A percentile compares a stretch with the other conserved stretches of the same genome.
These are phyloP conservation scores for Quercus phellos DNA, from an alignment of 331 rosid genomes.

Conservation along the genomic window DNA sequence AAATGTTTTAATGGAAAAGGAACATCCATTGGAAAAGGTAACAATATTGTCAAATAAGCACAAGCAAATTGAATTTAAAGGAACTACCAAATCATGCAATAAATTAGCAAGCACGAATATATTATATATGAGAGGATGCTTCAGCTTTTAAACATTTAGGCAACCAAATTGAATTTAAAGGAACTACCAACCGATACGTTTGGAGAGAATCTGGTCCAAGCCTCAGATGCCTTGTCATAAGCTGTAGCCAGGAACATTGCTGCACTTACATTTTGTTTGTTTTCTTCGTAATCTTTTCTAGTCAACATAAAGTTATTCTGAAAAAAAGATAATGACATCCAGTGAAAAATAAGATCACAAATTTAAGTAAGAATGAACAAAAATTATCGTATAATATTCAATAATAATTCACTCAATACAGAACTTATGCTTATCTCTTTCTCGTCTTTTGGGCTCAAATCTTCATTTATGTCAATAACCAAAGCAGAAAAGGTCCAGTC, in stretches of 20 bases:
- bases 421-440: constrained; percentile 76
- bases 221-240: constrained; percentile 78
- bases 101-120: neutral
- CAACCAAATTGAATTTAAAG: constrained; percentile 16
- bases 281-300: constrained; percentile 56
- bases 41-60: neutral
- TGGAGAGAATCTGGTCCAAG: constrained; percentile 83
- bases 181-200: constrained; percentile 48
- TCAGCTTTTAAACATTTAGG: neutral
- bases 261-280: constrained; percentile 39
- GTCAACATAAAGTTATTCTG: constrained; percentile 62
- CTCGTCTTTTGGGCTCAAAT: constrained; percentile 46
- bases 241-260: constrained; percentile 73
- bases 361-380: constrained; percentile 11
- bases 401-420: constrained; percentile 5
- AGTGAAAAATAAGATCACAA: constrained; percentile 13
- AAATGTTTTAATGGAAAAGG: neutral
- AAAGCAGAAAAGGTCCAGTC: constrained; percentile 82
- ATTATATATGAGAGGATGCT: neutral
- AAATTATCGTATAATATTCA: neutral
- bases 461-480: constrained; percentile 77
- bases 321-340: constrained; percentile 19
- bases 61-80: neutral
- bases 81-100: neutral
- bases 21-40: too few species aligned